A percentile compares a stretch with the other conserved stretches of the same genome.
Conservation (phyloP, 257 asterid genomes). For the Fraxinus anomala region DNA sequence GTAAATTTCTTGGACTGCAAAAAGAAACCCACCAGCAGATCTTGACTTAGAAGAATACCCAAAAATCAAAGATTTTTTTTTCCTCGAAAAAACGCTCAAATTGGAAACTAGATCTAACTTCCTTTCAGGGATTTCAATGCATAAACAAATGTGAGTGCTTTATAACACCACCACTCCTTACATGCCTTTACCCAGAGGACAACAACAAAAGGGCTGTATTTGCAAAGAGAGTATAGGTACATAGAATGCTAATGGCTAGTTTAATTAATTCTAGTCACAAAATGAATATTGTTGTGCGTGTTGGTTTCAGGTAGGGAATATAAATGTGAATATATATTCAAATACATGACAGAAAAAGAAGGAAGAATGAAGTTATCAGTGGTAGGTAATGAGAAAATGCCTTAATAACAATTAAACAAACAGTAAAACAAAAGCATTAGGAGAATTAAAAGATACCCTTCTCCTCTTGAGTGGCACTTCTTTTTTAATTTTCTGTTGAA, state of each 20-base stretch:
- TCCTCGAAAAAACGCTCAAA: neutral
- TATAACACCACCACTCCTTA: constrained; percentile 30
- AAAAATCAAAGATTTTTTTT: constrained; percentile 22
- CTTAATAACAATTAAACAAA: constrained; percentile 41
- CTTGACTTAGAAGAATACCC: constrained; percentile 42
- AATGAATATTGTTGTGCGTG: constrained; percentile 40
- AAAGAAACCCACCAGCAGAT: constrained; percentile 41
- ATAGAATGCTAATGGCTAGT: constrained; percentile 40
- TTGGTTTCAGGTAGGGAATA: constrained; percentile 53
- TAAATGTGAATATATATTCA: constrained; percentile 24
- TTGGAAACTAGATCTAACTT: constrained; percentile 27
- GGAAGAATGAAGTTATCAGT: constrained; percentile 66
- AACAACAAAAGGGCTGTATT: constrained; percentile 48
- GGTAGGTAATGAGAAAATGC: constrained; percentile 73
- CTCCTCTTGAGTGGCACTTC: constrained; percentile 40
- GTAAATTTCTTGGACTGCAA: constrained; percentile 24
- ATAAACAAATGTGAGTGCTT: constrained; percentile 37
- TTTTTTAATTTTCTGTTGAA: constrained; percentile 26
- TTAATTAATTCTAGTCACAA: constrained; percentile 40
- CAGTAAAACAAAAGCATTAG: constrained; percentile 65
- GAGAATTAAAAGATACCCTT: constrained; percentile 46
- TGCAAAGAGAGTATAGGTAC: constrained; percentile 46
- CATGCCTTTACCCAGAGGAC: constrained; percentile 40
- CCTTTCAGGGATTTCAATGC: constrained; percentile 31
- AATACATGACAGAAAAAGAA: constrained; percentile 37